These are phyloP conservation scores for Diplodia corticola DNA, from an alignment of 2,329 filamentous ascomycete genomes.

Conservation along the genomic window DNA sequence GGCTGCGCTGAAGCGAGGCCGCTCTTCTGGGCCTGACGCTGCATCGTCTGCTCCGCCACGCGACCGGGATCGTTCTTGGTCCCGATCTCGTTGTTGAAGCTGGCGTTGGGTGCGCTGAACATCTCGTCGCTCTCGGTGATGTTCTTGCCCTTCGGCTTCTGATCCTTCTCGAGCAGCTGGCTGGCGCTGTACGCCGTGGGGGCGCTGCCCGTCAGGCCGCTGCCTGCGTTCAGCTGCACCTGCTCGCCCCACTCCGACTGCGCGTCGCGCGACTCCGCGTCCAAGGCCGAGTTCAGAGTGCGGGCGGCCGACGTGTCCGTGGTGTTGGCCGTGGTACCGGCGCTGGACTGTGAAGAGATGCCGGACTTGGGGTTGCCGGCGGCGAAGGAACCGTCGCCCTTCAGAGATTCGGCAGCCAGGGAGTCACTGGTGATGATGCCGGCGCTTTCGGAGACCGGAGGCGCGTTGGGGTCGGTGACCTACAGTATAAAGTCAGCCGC, in stretches of 20 bases:
- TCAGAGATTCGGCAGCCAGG: constrained; percentile 72
- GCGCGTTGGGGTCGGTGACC: constrained; percentile 51
- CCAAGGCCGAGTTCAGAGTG: constrained; percentile 50
- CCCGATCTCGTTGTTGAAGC: constrained; percentile 56
- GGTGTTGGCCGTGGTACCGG: constrained; percentile 58
- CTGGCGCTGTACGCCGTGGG: constrained; percentile 42
- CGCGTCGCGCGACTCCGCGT: constrained; percentile 49
- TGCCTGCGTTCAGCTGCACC: constrained; percentile 43
- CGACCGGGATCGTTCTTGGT: constrained; percentile 57
- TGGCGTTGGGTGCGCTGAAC: constrained; percentile 48
- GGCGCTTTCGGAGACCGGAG: constrained; percentile 59
- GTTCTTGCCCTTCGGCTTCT: constrained; percentile 54
- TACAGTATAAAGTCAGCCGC: constrained; percentile 30
- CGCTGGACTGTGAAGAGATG: constrained; percentile 51
- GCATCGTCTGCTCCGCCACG: constrained; percentile 44
- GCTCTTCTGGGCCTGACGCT: constrained; percentile 36
- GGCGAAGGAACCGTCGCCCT: constrained; percentile 60
- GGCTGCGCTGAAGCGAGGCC: constrained; percentile 30
- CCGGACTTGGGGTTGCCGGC: constrained; percentile 58
- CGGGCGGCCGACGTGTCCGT: constrained; percentile 56
- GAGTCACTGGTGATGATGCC: constrained; percentile 68
- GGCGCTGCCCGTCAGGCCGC: constrained; percentile 38
- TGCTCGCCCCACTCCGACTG: constrained; percentile 42
- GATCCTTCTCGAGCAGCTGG: constrained; percentile 31
- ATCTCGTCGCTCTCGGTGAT: constrained; percentile 52